Percentiles rank a stretch among this genome's conserved stretches.
phyloP scores from a whole-genome alignment of 495 filamentous ascomycete genomes.

The Xylaria flabelliformis region DNA sequence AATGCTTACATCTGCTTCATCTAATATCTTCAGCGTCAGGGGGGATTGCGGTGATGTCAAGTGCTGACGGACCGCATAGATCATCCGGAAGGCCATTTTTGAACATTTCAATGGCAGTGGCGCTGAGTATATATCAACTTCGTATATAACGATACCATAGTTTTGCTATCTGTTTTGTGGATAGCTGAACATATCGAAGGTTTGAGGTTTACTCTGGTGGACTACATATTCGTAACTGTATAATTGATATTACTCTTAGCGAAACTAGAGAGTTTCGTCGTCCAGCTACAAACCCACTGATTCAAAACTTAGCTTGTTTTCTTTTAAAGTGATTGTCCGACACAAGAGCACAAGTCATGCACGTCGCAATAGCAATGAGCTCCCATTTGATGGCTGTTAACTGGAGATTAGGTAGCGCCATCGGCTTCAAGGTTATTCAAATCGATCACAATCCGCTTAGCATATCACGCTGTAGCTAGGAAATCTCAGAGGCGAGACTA shows the following conservation, averaged over 20 bases:
- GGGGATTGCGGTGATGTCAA: conserved; percentile 34
- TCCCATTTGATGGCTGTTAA: background rate
- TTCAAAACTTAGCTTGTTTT: background rate
- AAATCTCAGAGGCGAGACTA: too few species aligned
- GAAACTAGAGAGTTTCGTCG: conserved; percentile 12
- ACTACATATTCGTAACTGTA: conserved; percentile 44
- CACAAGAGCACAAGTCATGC: background rate
- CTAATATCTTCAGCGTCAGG: conserved; percentile 5
- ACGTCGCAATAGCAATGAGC: background rate
- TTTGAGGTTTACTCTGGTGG: conserved; percentile 23
- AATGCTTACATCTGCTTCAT: conserved; percentile 36
- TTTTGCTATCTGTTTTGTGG: conserved; percentile 27
- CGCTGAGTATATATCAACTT: conserved; percentile 37
- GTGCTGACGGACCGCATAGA: conserved; percentile 35
- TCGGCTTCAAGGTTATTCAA: background rate
- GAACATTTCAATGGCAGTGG: conserved; percentile 24
- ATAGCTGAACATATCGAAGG: conserved; percentile 29
- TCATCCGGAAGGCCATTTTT: conserved; percentile 16
- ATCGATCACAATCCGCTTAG: too few species aligned
- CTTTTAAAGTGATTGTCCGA: conserved; percentile 1
- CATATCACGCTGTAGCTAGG: background rate
- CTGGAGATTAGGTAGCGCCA: background rate
- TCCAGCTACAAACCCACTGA: conserved; percentile 1
- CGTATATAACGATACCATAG: conserved; percentile 42
- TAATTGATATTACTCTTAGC: conserved; percentile 37